These are phyloP conservation scores for Macrolepiota fuliginosa DNA, from an alignment of 768 basidiomycete species.

Conservation along the genomic window DNA sequence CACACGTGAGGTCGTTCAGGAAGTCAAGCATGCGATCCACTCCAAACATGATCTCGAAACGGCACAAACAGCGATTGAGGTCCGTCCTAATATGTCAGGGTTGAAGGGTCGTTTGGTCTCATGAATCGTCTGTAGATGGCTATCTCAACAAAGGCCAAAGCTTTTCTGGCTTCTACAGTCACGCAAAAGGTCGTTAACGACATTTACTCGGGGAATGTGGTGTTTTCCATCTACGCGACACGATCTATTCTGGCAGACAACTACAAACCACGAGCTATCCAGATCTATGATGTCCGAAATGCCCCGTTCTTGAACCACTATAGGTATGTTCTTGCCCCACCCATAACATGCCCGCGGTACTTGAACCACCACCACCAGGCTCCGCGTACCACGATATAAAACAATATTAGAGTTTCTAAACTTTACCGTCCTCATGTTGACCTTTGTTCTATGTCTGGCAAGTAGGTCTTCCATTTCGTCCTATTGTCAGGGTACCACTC, in stretches of 20 bases:
- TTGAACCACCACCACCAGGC: constrained; percentile 31
- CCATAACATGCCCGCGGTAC: constrained; percentile 1
- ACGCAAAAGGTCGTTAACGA: constrained; percentile 87
- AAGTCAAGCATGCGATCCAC: constrained; percentile 58
- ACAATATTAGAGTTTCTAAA: constrained; percentile 78
- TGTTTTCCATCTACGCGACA: constrained; percentile 58
- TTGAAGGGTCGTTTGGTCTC: background rate
- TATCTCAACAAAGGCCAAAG: constrained; percentile 81
- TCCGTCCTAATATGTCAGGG: constrained; percentile 30
- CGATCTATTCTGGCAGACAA: constrained; percentile 87
- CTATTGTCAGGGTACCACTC: background rate
- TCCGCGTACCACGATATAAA: constrained; percentile 82
- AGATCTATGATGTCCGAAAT: constrained; percentile 64
- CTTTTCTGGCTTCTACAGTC: constrained; percentile 78
- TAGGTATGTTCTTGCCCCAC: constrained; percentile 37
- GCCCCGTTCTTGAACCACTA: constrained; percentile 85
- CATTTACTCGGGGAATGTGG: constrained; percentile 78
- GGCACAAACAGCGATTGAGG: constrained; percentile 84
- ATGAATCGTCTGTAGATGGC: constrained; percentile 59
- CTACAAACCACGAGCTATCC: constrained; percentile 77
- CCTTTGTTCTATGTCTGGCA: constrained; percentile 73
- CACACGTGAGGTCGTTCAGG: constrained; percentile 58
- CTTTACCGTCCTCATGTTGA: constrained; percentile 62
- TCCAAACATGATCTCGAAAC: constrained; percentile 61
- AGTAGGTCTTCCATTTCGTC: constrained; percentile 42